phyloP scores from a whole-genome alignment of 164 flowering plant genomes.

The Kalanchoe fedtschenkoi region DNA sequence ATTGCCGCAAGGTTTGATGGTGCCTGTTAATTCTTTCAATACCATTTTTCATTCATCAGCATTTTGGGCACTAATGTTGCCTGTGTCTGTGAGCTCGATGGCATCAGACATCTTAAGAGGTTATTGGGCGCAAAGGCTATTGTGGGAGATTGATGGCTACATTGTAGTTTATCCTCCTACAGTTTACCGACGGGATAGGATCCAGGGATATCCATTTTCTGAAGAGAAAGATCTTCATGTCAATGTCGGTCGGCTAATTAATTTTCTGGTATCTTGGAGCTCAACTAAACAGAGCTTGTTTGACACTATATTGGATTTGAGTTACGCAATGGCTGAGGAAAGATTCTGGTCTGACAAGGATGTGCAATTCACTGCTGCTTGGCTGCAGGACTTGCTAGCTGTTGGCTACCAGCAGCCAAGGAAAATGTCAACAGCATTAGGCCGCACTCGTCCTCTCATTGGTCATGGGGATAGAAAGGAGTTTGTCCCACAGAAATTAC shows the following conservation, averaged over 20 bases:
- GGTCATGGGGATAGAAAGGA: constrained; percentile 93
- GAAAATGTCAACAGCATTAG: constrained; percentile 74
- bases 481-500: constrained; percentile 77
- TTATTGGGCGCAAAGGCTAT: constrained; percentile 90
- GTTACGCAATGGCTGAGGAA: constrained; percentile 86
- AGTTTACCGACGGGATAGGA: constrained; percentile 55
- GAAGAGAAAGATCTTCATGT: constrained; percentile 99
- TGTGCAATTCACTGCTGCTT: constrained; percentile 85
- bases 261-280: constrained; percentile 79
- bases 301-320: constrained; percentile 77
- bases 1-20: constrained; percentile 90
- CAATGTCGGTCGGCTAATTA: constrained; percentile 74
- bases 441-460: constrained; percentile 61
- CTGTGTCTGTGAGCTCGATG: constrained; percentile 92
- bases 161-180: constrained; percentile 95
- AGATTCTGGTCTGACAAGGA: constrained; percentile 90
- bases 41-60: constrained; percentile 83
- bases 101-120: constrained; percentile 96
- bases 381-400: constrained; percentile 95
- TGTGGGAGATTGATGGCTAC: constrained; percentile 94
- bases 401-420: constrained; percentile 96
- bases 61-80: constrained; percentile 96
- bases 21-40: constrained; percentile 85
- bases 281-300: constrained; percentile 67
- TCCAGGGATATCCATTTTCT: constrained; percentile 79